These are phyloP conservation scores for Elaeis guineensis DNA, from an alignment of 176 grass and related monocot genomes.

Conservation along the genomic window DNA sequence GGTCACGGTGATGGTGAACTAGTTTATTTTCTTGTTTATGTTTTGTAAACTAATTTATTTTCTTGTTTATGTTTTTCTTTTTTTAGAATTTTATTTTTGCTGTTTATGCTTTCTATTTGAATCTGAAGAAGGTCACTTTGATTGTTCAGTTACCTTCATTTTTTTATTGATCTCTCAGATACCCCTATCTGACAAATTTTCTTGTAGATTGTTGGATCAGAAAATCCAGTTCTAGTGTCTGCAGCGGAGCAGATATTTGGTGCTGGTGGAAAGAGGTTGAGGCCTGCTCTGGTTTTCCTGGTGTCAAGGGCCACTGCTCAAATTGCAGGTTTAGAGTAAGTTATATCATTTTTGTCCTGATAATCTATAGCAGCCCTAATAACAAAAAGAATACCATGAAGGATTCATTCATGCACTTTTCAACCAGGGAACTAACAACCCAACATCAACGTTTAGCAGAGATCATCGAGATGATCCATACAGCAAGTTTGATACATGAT, in stretches of 20 bases:
- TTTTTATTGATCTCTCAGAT: conserved; percentile 14
- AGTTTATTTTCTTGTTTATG: too few relatives aligned
- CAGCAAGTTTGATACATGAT: conserved; percentile 96
- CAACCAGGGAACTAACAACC: conserved; percentile 65
- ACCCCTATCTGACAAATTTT: conserved; percentile 11
- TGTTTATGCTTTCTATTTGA: too few relatives aligned
- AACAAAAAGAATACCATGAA: not conserved
- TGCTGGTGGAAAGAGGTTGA: conserved; percentile 88
- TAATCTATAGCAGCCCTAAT: not conserved
- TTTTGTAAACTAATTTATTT: too few relatives aligned
- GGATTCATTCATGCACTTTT: conserved; percentile 10
- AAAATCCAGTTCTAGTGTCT: conserved; percentile 90
- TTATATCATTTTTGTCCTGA: conserved; percentile 10
- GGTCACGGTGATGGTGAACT: too few relatives aligned
- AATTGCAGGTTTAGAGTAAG: conserved; percentile 64
- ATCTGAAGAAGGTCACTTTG: too few relatives aligned
- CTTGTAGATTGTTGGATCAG: conserved; percentile 76
- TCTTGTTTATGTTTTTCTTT: too few relatives aligned
- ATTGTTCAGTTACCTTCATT: too few relatives aligned
- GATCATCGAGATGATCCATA: conserved; percentile 99
- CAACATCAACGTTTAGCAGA: conserved; percentile 79
- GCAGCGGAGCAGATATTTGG: conserved; percentile 91
- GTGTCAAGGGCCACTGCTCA: conserved; percentile 86
- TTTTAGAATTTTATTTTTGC: too few relatives aligned
- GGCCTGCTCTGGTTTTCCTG: conserved; percentile 93